A percentile compares a stretch with the other conserved stretches of the same genome.
Conservation (phyloP, 805 yeast species). For the Barnettozyma vustinii region DNA sequence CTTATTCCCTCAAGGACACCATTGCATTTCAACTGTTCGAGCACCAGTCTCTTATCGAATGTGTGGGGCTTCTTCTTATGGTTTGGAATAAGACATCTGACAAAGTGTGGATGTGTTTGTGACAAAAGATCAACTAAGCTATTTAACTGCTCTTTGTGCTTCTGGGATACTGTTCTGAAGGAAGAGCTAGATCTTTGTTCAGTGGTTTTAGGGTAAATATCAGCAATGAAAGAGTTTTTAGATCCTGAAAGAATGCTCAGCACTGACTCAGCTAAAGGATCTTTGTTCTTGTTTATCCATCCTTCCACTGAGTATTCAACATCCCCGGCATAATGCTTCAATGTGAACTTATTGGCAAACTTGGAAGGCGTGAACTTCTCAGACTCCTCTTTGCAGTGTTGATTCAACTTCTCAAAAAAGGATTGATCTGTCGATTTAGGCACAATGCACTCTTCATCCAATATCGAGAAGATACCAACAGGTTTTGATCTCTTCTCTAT, state of each 20-base stretch:
- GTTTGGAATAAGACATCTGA: slow-evolving; percentile 92
- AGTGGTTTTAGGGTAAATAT: slow-evolving; percentile 43
- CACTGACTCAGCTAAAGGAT: slow-evolving; percentile 79
- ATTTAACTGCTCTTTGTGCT: slow-evolving; percentile 80
- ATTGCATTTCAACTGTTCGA: slow-evolving; percentile 89
- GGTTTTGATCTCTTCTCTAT: slow-evolving; percentile 73
- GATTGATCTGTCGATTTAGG: slow-evolving; percentile 84
- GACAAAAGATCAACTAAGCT: slow-evolving; percentile 67
- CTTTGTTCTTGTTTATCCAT: slow-evolving; percentile 93
- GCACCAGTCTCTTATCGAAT: slow-evolving; percentile 70
- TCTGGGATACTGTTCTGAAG: slow-evolving; percentile 77
- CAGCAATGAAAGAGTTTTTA: slow-evolving; percentile 46
- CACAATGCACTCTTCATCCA: slow-evolving; percentile 93
- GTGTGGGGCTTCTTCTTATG: slow-evolving; percentile 60
- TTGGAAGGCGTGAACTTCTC: slow-evolving; percentile 68
- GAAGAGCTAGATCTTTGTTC: slow-evolving; percentile 31
- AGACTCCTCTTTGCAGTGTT: slow-evolving; percentile 52
- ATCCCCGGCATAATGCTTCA: slow-evolving; percentile 92
- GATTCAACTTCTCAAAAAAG: slow-evolving; percentile 72
- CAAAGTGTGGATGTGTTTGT: slow-evolving; percentile 91
- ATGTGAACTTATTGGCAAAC: slow-evolving; percentile 68
- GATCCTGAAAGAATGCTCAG: slow-evolving; percentile 57
- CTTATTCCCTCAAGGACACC: slow-evolving; percentile 98
- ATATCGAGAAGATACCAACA: slow-evolving; percentile 76
- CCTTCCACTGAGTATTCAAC: slow-evolving; percentile 92